Base-by-base conservation (phyloP, 495 filamentous ascomycete species). In the Podospora australis region DNA sequence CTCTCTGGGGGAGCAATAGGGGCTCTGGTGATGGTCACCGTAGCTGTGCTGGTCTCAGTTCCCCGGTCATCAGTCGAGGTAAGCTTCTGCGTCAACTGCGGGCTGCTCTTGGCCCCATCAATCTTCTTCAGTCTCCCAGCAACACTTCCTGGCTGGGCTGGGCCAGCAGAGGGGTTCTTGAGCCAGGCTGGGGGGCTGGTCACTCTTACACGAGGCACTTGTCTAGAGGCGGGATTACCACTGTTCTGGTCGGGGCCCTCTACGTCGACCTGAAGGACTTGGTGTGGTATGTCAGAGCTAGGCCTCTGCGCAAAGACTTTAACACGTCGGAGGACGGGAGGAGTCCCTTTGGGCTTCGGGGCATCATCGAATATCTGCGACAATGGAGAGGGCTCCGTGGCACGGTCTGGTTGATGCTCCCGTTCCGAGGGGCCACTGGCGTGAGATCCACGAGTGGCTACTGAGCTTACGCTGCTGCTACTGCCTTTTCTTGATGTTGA, bases 141-240 rank as follows among this genome's bases (percentile, higher is more conserved):
- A 23, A 42, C 51, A 39, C 52, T 58, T 2, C 58, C 66, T 26
- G 61, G 52, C 44, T 51, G 56, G 32, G 48, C 64, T 3, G 54
- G 64, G 22, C 60, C 52, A 32, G 48, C 62, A 6, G 57, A 52
- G 1, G 67, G 59, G 16, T 47, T 26, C 28, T 53, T 66, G 7
- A 70, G 21, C 66, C 66, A 70, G 26, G 50, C 19, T 16, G 69
- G 64, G 20, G 68, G 64, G 52, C 67, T 69, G 9, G 63, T 54
- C 1, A 64, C 50, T 21, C 53, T 53, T 9, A 55, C 32, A 19
- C 44, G 26, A 2, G 44, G 28, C 2, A 2, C 14, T 11, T n/a
- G 13, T 52, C 46, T 65, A n/a, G 54, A 64, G 25, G 55, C 19
- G 36, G 16, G 17, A 6, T 24, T 39, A 13, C 38, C 17, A 17